These are phyloP conservation scores for Macrophomina tecta DNA, from an alignment of 2,329 filamentous ascomycete species.

Conservation along the genomic window DNA sequence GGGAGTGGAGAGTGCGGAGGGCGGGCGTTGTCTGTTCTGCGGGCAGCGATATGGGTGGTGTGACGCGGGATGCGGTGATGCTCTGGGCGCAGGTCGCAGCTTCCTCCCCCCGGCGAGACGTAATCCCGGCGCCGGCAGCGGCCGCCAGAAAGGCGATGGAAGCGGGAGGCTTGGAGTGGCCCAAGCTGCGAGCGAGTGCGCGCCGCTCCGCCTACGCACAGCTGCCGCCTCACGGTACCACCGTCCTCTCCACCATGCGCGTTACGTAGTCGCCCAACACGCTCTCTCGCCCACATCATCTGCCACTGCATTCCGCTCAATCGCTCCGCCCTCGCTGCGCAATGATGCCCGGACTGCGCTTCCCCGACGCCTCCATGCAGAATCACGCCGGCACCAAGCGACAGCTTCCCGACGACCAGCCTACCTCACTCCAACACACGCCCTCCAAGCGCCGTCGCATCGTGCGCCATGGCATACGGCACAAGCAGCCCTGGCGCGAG, in stretches of 20 bases:
- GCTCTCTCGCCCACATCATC: neutral
- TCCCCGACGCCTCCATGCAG: conserved; percentile 19
- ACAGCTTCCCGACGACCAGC: conserved; percentile 29
- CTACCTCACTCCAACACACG: conserved; percentile 28
- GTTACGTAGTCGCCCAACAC: conserved; percentile 3
- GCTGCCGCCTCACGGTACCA: neutral
- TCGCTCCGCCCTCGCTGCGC: conserved; percentile 12
- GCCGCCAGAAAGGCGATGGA: neutral
- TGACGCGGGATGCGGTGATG: conserved; percentile 18
- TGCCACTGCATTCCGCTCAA: neutral
- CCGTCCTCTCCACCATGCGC: neutral
- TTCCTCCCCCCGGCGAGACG: conserved; percentile 7
- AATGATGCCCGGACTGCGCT: conserved; percentile 28
- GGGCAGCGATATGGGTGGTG: conserved; percentile 10
- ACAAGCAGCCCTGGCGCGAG: conserved; percentile 42
- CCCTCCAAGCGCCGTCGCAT: conserved; percentile 45
- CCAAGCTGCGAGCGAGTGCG: neutral
- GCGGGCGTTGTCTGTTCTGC: conserved; percentile 9
- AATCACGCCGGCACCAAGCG: conserved; percentile 41
- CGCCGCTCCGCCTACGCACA: neutral
- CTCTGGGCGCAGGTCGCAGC: conserved; percentile 10
- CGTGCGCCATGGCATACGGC: conserved; percentile 38
- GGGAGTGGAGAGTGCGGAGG: conserved; percentile 30
- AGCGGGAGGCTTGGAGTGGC: neutral
- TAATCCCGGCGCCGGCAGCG: neutral